Evolutionary conservation across 2,329 filamentous ascomycete genomes (phyloP), one percentile per base, ranked within the genome.

Genomic region (Akanthomyces uredinophilus): DNA sequence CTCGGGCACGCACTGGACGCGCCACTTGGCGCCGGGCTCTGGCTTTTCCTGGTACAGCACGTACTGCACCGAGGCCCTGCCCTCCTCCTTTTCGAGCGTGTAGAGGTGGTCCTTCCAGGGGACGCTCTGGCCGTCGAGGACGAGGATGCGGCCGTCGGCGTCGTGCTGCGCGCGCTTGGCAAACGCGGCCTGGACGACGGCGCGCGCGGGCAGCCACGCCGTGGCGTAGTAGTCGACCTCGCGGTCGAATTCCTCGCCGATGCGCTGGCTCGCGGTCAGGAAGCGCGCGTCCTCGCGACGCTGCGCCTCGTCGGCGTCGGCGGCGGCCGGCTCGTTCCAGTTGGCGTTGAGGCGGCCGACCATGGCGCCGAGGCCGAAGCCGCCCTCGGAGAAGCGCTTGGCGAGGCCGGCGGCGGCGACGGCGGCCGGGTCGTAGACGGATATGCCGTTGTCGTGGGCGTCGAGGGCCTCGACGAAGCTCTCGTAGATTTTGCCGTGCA

Each of bases 51-150:
- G 90, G 77, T 98, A 98, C 29, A 98, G 80, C 16, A 96, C 93
- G 72, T 97, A 98, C 56, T 93, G 81, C 4, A 94, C 87, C 68
- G 71, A 71, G 8, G 73, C 67, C 20, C 86, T 84, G 46, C 85
- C 78, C 22, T 75, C 82, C 77, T 99, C 95, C 32, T 75, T 82
- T 77, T 99, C 95, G 29, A 98, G 84, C 20, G 84, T 87, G 78
- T 96, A 98, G 20, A 99, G 83, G 75, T 99, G 95, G 71, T 98
- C 94, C 74, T 96, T 95, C 95, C 95, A 98, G 2, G 94, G 94
- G 64, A 94, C 90, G 63, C 89, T 87, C 72, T 90, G 87, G 41
- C 80, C 80, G 66, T 89, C 84, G 62, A 99, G 83, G 29, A 97
- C 88, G 70, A 98, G 81, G 64, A 98, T 85, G 65, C 91, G 87